Evolutionary conservation across 192 early-diverging fungal genomes (phyloP), one percentile per base, ranked within the genome.

Genomic region (Funneliformis mosseae): DNA sequence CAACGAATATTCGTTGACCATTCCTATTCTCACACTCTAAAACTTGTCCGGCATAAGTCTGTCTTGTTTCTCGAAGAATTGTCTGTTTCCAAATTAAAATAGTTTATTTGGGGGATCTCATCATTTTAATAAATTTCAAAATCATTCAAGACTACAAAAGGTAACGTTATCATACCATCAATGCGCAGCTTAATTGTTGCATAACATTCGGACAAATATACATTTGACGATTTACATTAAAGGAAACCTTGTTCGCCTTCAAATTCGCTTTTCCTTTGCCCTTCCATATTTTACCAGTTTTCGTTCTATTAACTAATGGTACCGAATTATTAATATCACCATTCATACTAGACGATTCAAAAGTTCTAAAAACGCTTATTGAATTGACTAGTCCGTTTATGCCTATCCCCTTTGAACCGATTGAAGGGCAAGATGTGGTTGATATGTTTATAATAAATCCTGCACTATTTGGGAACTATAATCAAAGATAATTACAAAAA

Each of bases 21-120:
- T 27, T 70, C 38, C 68, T 79, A 70, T 79, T 79, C 21, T 79
- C 46, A 59, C 78, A 79, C 21, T 79, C 78, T 38, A 79, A 38
- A 41, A 70, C 33, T 55, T 79, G 78, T 28, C 50, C 67, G 8
- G 66, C n/a, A 61, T 79, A 79, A 0, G 50, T 39, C 48, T 79
- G 62, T 43, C 70, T 79, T 11, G 67, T 59, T 70, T 79, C 78
- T 12, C 46, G 78, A 33, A 79, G 50, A 39, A 71, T 38, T 55
- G 46, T 66, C 78, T 79, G 23, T 43, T 63, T 62, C 18, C n/a
- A 42, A 72, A 72, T 25, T 9, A 46, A 72, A n/a, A n/a, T 12
- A 46, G n/a, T 2, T 12, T 18, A 46, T 46, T 23, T 43, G 11
- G 5, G 5, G 11, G 9, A 46, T 72, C 8, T 21, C 21, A 41